Evolutionary conservation across 352 stramenopile genomes (phyloP).

Genomic region (Globisporangium nagaii): DNA sequence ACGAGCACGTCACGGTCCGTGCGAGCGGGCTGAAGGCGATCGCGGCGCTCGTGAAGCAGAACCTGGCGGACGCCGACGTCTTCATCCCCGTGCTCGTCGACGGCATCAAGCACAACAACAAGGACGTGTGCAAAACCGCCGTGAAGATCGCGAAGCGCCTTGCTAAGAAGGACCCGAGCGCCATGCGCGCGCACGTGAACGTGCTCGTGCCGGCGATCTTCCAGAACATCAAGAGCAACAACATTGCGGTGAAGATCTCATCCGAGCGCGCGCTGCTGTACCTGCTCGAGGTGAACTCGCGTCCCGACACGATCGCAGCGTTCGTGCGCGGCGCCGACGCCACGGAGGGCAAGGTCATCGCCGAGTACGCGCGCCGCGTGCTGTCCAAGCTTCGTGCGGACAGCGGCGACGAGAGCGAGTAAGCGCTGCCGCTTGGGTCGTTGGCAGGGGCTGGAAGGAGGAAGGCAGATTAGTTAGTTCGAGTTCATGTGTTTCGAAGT

Average conservation of each 20-base stretch:
- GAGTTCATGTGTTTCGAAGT: not conserved
- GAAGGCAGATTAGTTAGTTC: not conserved
- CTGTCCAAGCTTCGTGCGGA: slow-evolving; percentile 83
- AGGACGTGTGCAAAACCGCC: slow-evolving; percentile 71
- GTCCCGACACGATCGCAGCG: slow-evolving; percentile 69
- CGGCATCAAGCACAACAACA: slow-evolving; percentile 65
- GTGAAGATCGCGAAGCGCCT: slow-evolving; percentile 71
- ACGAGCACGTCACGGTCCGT: slow-evolving; percentile 67
- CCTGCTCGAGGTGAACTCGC: slow-evolving; percentile 79
- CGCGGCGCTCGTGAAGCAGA: slow-evolving; percentile 47
- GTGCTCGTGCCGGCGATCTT: slow-evolving; percentile 77
- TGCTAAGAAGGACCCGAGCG: slow-evolving; percentile 58
- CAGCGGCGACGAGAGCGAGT: slow-evolving; percentile 79
- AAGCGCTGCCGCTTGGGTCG: slow-evolving; percentile 4
- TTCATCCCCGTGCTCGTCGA: slow-evolving; percentile 62
- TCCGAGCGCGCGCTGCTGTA: slow-evolving; percentile 85
- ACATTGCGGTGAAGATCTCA: slow-evolving; percentile 84
- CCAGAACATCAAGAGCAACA: slow-evolving; percentile 85
- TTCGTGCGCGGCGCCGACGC: slow-evolving; percentile 51
- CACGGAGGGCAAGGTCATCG: slow-evolving; percentile 77
- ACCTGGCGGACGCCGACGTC: slow-evolving; percentile 22
- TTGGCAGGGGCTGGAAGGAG: not conserved
- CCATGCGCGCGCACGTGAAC: slow-evolving; percentile 43
- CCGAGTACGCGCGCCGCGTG: slow-evolving; percentile 84
- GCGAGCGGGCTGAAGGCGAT: slow-evolving; percentile 48